These are phyloP conservation scores for Serpula lacrymans DNA, from an alignment of 768 basidiomycete species.

Conservation along the genomic window DNA sequence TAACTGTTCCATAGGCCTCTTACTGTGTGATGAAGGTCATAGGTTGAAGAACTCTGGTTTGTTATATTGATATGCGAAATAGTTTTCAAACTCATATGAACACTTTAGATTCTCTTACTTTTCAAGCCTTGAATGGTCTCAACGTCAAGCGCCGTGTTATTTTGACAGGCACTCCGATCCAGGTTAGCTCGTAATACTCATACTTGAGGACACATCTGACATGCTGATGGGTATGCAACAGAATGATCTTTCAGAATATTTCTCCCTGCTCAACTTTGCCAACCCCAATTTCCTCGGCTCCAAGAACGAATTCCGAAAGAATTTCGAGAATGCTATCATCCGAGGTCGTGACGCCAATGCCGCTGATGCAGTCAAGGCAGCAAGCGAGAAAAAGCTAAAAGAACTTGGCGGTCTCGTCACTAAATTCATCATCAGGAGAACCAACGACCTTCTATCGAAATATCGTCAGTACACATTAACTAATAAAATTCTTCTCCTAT, in stretches of 20 bases:
- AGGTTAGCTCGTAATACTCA: slow-evolving; percentile 40
- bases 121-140: slow-evolving; percentile 75
- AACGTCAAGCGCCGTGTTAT: slow-evolving; percentile 91
- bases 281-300: slow-evolving; percentile 88
- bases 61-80: slow-evolving; percentile 14
- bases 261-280: slow-evolving; percentile 89
- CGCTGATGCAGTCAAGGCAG: slow-evolving; percentile 70
- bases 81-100: background rate
- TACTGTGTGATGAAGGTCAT: slow-evolving; percentile 98
- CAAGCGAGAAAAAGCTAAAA: slow-evolving; percentile 86
- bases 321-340: slow-evolving; percentile 90
- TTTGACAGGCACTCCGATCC: slow-evolving; percentile 90
- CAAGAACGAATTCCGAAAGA: slow-evolving; percentile 90
- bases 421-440: slow-evolving; percentile 92
- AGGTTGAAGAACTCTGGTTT: slow-evolving; percentile 91
- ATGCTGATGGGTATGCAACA: slow-evolving; percentile 26
- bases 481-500: slow-evolving; percentile 18
- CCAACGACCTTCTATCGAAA: slow-evolving; percentile 92
- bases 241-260: slow-evolving; percentile 95
- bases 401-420: slow-evolving; percentile 85
- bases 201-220: slow-evolving; percentile 2
- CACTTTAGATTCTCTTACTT: slow-evolving; percentile 75
- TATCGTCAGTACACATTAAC: no score
- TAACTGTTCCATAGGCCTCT: slow-evolving; percentile 77
- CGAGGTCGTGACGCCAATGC: slow-evolving; percentile 89